Percentiles rank a stretch among this genome's conserved stretches.
Evolutionary conservation across 345 rosid genomes (phyloP).

Genomic region (Geranium brycei): DNA sequence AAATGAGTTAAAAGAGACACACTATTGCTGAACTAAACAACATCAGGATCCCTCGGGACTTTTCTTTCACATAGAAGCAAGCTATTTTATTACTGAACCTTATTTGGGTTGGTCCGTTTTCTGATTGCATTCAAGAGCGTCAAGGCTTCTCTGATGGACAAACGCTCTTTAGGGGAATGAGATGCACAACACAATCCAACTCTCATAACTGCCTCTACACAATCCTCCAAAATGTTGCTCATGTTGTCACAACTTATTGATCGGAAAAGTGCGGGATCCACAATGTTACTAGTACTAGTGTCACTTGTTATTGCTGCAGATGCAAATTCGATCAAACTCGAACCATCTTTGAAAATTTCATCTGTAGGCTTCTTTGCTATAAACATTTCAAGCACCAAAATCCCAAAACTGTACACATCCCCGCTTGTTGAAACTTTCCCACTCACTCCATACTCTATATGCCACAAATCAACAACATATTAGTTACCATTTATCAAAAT

Average conservation of each 20-base stretch:
- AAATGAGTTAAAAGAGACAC: too few relatives aligned
- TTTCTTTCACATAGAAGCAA: too few relatives aligned
- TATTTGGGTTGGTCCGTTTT: too few relatives aligned
- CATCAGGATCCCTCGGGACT: too few relatives aligned
- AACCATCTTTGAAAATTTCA: slow-evolving; percentile 11
- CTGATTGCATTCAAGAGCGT: too few relatives aligned
- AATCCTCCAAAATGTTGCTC: slow-evolving; percentile 1
- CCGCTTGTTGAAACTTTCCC: slow-evolving; percentile 13
- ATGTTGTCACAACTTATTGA: too few relatives aligned
- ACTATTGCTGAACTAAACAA: too few relatives aligned
- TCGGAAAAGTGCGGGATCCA: slow-evolving; percentile 6
- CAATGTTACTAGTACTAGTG: background rate
- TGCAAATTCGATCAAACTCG: slow-evolving; percentile 6
- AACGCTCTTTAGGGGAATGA: slow-evolving; percentile 11
- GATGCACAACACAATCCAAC: slow-evolving; percentile 15
- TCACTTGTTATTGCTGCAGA: background rate
- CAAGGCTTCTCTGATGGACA: slow-evolving; percentile 13
- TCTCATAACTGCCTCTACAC: slow-evolving; percentile 2
- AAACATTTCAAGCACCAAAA: slow-evolving; percentile 8
- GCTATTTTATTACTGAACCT: too few relatives aligned
- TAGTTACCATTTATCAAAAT: too few relatives aligned
- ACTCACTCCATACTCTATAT: slow-evolving; percentile 12
- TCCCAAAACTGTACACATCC: slow-evolving; percentile 17
- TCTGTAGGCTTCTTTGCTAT: slow-evolving; percentile 10
- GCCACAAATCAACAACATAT: background rate